Base-by-base conservation (phyloP, 2,329 filamentous ascomycete species). In the Aspergillus aculeatinus region DNA sequence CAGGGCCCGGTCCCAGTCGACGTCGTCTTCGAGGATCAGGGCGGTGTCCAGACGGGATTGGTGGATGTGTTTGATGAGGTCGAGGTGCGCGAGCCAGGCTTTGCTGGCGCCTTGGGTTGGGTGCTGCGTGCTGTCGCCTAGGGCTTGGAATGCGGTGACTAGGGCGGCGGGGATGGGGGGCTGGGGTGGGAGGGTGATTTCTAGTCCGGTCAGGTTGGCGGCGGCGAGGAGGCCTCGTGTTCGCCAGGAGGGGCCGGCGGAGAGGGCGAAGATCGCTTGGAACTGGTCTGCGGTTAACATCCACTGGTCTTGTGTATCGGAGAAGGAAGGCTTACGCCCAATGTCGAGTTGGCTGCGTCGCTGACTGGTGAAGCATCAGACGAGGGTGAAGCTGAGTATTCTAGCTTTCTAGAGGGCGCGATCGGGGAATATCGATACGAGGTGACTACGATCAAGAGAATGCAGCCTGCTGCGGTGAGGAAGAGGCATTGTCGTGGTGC, bases 1-100 rank as follows among this genome's bases (percentile, higher is more conserved):
- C 10, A 78, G 63, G 3, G 65, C 63, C 5, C 75, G 63, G 58
- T 77, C 76, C 71, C 71, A 77, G 58, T 77, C 76, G 31, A 72
- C 71, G 52, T 77, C 75, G 52, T 78, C 75, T 57, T 78, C 75
- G n/a, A 80, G 76, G 53, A 82, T 73, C 78, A 82, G 1, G 85
- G 85, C 5, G 16, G 23, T 60, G 25, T 67, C 58, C 25, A 60
- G 51, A 21, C 65, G 65, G 5, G 74, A 70, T 48, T 67, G 55
- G 42, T 60, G 48, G 16, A 55, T 49, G 47, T 61, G 53, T 23
- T 59, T 48, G 66, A 65, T 62, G 0, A 72, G 74, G 49, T 77
- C 76, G 70, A 79, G 72, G 58, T 81, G 79, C 0, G 73, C 75
- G 5, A 74, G 67, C 78, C 78, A 81, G 2, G 70, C 76, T 63